A percentile compares a stretch with the other conserved stretches of the same genome.
Conservation (phyloP, 108 stramenopile species). For the Cyclotella atomus region DNA sequence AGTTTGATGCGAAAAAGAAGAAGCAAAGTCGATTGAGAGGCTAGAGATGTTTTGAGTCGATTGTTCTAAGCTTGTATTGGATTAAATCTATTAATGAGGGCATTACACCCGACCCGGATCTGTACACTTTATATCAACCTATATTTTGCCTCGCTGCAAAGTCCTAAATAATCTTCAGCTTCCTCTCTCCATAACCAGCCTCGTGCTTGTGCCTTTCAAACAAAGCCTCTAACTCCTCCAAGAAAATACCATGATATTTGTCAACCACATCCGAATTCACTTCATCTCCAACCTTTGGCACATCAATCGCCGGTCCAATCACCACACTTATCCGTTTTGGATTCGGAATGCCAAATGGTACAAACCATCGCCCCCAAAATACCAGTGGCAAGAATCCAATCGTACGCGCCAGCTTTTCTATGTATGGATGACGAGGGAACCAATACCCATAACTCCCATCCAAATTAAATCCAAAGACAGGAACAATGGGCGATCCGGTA, state of each 20-base stretch:
- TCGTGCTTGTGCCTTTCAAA: slow-evolving; percentile 63
- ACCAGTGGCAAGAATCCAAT: slow-evolving; percentile 57
- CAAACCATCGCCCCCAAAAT: slow-evolving; percentile 49
- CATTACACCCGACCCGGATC: no score
- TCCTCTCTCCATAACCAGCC: slow-evolving; percentile 55
- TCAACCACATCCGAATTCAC: slow-evolving; percentile 45
- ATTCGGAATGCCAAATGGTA: slow-evolving; percentile 59
- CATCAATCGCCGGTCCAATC: slow-evolving; percentile 52
- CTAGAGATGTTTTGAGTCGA: no score
- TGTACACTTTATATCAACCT: no score
- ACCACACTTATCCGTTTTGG: slow-evolving; percentile 53
- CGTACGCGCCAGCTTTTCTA: slow-evolving; percentile 40
- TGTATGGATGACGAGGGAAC: slow-evolving; percentile 41
- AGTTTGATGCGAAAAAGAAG: slow-evolving; percentile 86
- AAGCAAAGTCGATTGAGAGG: slow-evolving; percentile 77
- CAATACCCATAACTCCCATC: slow-evolving; percentile 54
- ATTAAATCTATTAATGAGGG: no score
- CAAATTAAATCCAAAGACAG: slow-evolving; percentile 75
- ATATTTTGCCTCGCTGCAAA: no score
- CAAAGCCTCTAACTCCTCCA: slow-evolving; percentile 46
- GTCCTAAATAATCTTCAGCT: slow-evolving; percentile 53
- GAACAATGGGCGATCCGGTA: slow-evolving; percentile 83
- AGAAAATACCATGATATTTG: slow-evolving; percentile 52
- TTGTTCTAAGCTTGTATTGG: no score
- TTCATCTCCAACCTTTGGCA: slow-evolving; percentile 43